Conservation (phyloP, 176 grass and related monocot species). For the Typha latifolia region DNA sequence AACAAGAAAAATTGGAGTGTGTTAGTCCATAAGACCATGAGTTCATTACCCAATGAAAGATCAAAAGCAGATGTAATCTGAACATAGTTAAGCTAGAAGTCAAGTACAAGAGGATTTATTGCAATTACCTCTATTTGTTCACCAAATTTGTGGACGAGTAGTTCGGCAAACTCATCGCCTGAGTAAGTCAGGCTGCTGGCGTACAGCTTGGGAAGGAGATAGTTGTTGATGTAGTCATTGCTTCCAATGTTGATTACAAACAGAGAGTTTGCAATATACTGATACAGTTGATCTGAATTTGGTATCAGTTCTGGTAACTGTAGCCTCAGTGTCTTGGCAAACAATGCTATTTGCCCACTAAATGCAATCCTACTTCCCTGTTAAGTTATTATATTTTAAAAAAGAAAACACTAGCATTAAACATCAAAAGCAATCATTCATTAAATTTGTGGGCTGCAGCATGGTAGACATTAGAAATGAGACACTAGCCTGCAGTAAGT, state of each 20-base stretch:
- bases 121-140: slow-evolving; percentile 22
- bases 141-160: slow-evolving; percentile 11
- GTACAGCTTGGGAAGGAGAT: slow-evolving; percentile 18
- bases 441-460: background rate
- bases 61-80: background rate
- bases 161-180: slow-evolving; percentile 13
- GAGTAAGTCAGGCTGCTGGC: slow-evolving; percentile 4
- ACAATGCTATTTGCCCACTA: slow-evolving; percentile 25
- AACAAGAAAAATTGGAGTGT: background rate
- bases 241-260: slow-evolving; percentile 18
- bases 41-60: background rate
- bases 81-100: too few relatives aligned
- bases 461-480: too few relatives aligned
- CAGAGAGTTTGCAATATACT: slow-evolving; percentile 7
- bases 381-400: background rate
- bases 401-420: background rate
- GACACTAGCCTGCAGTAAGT: too few relatives aligned
- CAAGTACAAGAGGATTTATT: too few relatives aligned
- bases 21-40: background rate
- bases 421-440: background rate
- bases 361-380: slow-evolving; percentile 32
- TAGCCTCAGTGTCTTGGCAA: slow-evolving; percentile 18
- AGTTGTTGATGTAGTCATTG: slow-evolving; percentile 33
- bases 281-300: slow-evolving; percentile 14
- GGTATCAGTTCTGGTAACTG: slow-evolving; percentile 23